These are phyloP conservation scores for Eucalyptus shirleyi DNA, from an alignment of 345 rosid species.

Conservation along the genomic window DNA sequence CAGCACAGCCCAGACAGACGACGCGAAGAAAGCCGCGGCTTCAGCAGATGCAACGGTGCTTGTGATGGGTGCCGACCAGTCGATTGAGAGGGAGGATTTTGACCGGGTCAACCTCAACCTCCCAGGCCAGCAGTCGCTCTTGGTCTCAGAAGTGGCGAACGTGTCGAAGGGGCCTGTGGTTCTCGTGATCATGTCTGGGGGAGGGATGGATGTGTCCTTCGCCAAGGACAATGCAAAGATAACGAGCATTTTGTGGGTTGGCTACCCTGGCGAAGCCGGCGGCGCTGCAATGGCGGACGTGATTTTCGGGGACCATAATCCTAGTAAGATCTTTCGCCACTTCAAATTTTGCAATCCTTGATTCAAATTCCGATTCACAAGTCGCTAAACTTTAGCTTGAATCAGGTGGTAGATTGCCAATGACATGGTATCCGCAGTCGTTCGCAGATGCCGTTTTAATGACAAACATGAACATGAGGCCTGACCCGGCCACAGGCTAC, in stretches of 20 bases:
- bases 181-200: constrained; percentile 94
- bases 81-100: constrained; percentile 53
- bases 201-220: constrained; percentile 70
- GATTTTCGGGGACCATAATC: constrained; percentile 64
- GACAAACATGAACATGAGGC: constrained; percentile 97
- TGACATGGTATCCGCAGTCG: constrained; percentile 97
- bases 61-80: constrained; percentile 70
- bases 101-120: constrained; percentile 59
- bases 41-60: constrained; percentile 71
- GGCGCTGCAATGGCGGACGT: constrained; percentile 91
- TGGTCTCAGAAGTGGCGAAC: constrained; percentile 55
- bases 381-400: background rate
- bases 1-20: constrained; percentile 41
- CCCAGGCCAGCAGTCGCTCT: constrained; percentile 65
- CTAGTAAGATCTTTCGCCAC: constrained; percentile 30
- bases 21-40: constrained; percentile 42
- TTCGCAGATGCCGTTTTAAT: constrained; percentile 63
- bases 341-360: background rate
- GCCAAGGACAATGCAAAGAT: constrained; percentile 55
- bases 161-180: constrained; percentile 74
- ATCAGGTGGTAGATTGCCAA: constrained; percentile 77
- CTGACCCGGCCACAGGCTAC: constrained; percentile 56
- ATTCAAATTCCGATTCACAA: background rate
- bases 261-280: constrained; percentile 92
- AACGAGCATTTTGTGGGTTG: constrained; percentile 79